These are phyloP conservation scores for Singerocomus rubriflavus DNA, from an alignment of 1,284 basidiomycete genomes.

Conservation along the genomic window DNA sequence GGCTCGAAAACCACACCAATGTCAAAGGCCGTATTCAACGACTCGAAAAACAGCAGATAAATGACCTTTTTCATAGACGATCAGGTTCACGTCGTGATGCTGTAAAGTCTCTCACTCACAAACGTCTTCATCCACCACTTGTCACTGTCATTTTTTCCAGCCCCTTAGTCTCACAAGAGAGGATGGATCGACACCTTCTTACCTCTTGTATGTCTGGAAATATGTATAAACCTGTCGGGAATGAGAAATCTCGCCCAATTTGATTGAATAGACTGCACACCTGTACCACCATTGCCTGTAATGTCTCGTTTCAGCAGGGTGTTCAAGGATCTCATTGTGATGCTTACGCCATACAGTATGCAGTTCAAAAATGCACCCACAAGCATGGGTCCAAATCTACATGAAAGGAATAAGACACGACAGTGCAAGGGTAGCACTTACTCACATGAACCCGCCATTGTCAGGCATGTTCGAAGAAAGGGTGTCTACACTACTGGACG, in stretches of 20 bases:
- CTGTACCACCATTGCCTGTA: conserved; percentile 11
- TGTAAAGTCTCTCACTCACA: conserved; percentile 25
- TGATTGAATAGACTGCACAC: background rate
- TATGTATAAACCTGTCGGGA: conserved; percentile 32
- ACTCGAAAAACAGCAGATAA: conserved; percentile 43
- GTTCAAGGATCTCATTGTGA: background rate
- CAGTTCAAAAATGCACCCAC: conserved; percentile 44
- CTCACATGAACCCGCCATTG: conserved; percentile 1
- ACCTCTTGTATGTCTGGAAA: conserved; percentile 12
- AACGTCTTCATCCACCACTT: conserved; percentile 40
- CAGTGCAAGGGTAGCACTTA: background rate
- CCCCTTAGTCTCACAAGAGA: background rate
- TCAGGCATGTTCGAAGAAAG: conserved; percentile 6
- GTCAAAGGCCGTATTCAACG: conserved; percentile 42
- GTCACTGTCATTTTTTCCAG: conserved; percentile 31
- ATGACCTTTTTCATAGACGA: conserved; percentile 30
- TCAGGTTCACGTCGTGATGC: background rate
- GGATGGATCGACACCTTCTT: background rate
- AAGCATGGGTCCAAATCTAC: conserved; percentile 45
- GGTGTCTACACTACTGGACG: too few species aligned
- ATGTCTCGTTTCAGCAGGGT: conserved; percentile 3
- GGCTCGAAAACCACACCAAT: conserved; percentile 47
- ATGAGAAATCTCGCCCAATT: conserved; percentile 6
- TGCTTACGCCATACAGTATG: conserved; percentile 46
- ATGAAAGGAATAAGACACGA: background rate